Conservation (phyloP, 257 asterid species). For the Gentiana straminea region DNA sequence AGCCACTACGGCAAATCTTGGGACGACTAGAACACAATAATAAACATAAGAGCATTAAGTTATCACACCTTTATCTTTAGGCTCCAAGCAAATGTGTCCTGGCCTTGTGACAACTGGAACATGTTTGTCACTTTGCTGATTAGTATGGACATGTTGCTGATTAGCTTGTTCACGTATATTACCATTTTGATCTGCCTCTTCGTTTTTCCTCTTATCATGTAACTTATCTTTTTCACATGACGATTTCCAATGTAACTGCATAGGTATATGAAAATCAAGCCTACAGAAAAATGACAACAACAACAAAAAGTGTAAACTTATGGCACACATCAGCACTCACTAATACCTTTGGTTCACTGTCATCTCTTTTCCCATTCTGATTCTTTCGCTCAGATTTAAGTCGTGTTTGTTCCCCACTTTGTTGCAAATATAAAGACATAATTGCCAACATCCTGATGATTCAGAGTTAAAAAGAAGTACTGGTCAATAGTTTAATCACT, state of each 20-base stretch:
- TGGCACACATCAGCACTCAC: constrained; percentile 23
- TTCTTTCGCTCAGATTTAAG: constrained; percentile 24
- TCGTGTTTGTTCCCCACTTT: constrained; percentile 48
- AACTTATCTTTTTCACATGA: constrained; percentile 26
- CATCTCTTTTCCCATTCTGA: constrained; percentile 16
- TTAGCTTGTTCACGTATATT: constrained; percentile 18
- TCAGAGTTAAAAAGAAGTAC: neutral
- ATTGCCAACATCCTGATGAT: neutral
- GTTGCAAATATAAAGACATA: constrained; percentile 29
- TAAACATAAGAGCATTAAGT: constrained; percentile 4
- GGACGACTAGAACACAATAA: no score
- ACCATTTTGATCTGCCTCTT: constrained; percentile 19
- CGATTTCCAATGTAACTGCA: constrained; percentile 54
- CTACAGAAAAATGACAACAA: neutral
- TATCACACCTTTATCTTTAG: constrained; percentile 52
- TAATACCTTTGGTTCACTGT: constrained; percentile 57
- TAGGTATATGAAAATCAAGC: constrained; percentile 15
- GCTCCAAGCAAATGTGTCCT: constrained; percentile 93
- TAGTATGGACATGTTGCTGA: constrained; percentile 11
- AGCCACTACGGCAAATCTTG: no score
- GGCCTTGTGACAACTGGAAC: constrained; percentile 77
- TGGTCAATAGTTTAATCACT: neutral
- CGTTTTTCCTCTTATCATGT: constrained; percentile 26
- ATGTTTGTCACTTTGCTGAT: constrained; percentile 41
- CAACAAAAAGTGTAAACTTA: constrained; percentile 1